These are phyloP conservation scores for Coemansia guatemalensis DNA, from an alignment of 192 early-diverging fungal species.

Conservation along the genomic window DNA sequence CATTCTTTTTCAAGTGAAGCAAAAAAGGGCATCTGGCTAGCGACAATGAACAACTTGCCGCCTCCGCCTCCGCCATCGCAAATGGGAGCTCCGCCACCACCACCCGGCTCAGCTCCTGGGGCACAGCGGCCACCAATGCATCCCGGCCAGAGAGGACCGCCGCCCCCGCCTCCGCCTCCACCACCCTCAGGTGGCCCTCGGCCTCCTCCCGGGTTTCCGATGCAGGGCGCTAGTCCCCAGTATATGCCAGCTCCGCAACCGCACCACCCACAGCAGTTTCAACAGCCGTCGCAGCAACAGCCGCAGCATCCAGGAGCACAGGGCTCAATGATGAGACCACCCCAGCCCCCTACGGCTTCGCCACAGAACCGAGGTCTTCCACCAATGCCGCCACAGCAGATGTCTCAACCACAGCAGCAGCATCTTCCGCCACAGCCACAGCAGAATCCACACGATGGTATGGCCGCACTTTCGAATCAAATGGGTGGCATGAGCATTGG, in stretches of 20 bases:
- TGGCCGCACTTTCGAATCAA: slow-evolving; percentile 29
- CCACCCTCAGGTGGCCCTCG: slow-evolving; percentile 25
- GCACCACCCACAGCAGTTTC: slow-evolving; percentile 20
- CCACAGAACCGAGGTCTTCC: slow-evolving; percentile 5
- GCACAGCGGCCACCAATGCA: slow-evolving; percentile 16
- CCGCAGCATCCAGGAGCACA: slow-evolving; percentile 28
- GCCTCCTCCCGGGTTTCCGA: slow-evolving; percentile 40
- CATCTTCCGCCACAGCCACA: slow-evolving; percentile 5
- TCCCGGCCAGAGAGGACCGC: slow-evolving; percentile 16
- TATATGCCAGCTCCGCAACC: slow-evolving; percentile 29
- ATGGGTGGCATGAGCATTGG: slow-evolving; percentile 41
- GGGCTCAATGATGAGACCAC: slow-evolving; percentile 9
- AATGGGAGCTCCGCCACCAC: slow-evolving; percentile 6
- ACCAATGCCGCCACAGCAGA: slow-evolving; percentile 5
- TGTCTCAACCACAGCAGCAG: slow-evolving; percentile 13
- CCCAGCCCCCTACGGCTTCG: slow-evolving; percentile 15
- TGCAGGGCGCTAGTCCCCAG: slow-evolving; percentile 25
- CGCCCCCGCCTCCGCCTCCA: slow-evolving; percentile 22
- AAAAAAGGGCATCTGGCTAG: background rate
- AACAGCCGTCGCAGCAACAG: slow-evolving; percentile 18
- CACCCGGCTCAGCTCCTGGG: slow-evolving; percentile 3
- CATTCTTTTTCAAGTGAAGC: background rate
- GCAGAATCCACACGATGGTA: slow-evolving; percentile 12
- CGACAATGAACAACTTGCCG: slow-evolving; percentile 20
- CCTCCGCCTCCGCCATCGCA: slow-evolving; percentile 13